Conservation (phyloP, 2,329 filamentous ascomycete species). For the Periconia digitata region DNA sequence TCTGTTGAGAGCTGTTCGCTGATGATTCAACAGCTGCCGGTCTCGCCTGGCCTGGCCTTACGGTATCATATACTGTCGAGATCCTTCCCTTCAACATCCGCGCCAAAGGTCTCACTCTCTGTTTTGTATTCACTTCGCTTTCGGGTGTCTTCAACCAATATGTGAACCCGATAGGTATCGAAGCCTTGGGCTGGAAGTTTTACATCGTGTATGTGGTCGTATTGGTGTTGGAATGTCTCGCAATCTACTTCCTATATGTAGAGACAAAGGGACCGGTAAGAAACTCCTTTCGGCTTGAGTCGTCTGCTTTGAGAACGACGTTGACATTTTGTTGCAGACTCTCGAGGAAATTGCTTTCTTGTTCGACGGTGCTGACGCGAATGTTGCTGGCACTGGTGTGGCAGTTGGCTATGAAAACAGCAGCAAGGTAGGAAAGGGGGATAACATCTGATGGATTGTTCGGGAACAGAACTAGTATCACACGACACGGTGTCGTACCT, state of each 20-base stretch:
- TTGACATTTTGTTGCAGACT: slow-evolving; percentile 6
- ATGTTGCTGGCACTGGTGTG: slow-evolving; percentile 11
- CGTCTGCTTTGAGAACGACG: background rate
- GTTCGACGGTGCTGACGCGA: slow-evolving; percentile 19
- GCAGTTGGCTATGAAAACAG: background rate
- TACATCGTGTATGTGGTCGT: slow-evolving; percentile 37
- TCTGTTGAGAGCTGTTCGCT: slow-evolving; percentile 44
- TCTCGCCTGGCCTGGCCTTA: slow-evolving; percentile 52
- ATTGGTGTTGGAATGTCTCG: slow-evolving; percentile 20
- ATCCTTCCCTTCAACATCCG: slow-evolving; percentile 51
- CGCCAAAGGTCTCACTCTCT: slow-evolving; percentile 49
- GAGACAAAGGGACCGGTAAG: slow-evolving; percentile 26
- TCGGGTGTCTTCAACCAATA: slow-evolving; percentile 59
- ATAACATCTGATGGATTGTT: no score
- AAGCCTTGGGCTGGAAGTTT: slow-evolving; percentile 33
- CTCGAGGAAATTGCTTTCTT: slow-evolving; percentile 23
- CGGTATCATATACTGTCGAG: slow-evolving; percentile 52
- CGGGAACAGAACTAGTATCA: no score
- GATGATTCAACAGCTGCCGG: slow-evolving; percentile 36
- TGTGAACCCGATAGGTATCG: slow-evolving; percentile 51
- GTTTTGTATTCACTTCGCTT: slow-evolving; percentile 57
- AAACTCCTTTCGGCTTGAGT: background rate
- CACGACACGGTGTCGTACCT: no score
- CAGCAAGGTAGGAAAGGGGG: no score
- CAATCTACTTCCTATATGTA: slow-evolving; percentile 26